Conservation (phyloP, 1,284 basidiomycete genomes). For the Cutaneotrichosporon dermatis region DNA sequence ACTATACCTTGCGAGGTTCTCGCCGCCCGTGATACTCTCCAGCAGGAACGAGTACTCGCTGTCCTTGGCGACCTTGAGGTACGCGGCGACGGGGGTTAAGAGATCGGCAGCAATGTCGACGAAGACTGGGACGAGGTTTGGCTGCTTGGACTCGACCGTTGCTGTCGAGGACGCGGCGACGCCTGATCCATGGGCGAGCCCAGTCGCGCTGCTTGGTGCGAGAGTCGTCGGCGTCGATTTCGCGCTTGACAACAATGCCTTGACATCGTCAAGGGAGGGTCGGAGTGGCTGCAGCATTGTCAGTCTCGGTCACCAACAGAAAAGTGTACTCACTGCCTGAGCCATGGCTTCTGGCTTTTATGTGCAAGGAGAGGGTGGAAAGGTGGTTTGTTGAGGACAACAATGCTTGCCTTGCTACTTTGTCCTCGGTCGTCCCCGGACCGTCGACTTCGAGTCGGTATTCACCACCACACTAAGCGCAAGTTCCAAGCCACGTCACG, state of each 20-base stretch:
- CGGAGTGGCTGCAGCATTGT: slow-evolving; percentile 52
- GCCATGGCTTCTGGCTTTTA: background rate
- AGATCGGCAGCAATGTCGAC: slow-evolving; percentile 91
- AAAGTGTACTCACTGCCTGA: background rate
- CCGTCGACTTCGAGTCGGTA: no score
- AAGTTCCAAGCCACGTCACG: no score
- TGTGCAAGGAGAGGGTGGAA: background rate
- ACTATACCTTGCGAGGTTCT: slow-evolving; percentile 87
- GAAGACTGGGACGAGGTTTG: slow-evolving; percentile 68
- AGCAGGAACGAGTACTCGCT: slow-evolving; percentile 89
- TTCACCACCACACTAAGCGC: no score
- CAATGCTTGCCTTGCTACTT: no score
- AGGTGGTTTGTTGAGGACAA: background rate
- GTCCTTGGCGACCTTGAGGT: slow-evolving; percentile 85
- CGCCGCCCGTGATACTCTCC: slow-evolving; percentile 85
- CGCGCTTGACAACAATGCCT: slow-evolving; percentile 26
- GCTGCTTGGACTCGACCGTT: slow-evolving; percentile 14
- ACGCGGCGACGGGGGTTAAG: slow-evolving; percentile 94
- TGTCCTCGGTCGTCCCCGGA: no score
- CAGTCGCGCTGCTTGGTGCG: slow-evolving; percentile 22
- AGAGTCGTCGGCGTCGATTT: slow-evolving; percentile 37
- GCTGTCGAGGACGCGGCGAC: slow-evolving; percentile 12
- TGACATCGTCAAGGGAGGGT: slow-evolving; percentile 37
- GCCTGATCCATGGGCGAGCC: slow-evolving; percentile 30
- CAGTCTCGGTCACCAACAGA: background rate